Conservation (phyloP, 2,329 filamentous ascomycete genomes). For the Neonectria magnoliae region DNA sequence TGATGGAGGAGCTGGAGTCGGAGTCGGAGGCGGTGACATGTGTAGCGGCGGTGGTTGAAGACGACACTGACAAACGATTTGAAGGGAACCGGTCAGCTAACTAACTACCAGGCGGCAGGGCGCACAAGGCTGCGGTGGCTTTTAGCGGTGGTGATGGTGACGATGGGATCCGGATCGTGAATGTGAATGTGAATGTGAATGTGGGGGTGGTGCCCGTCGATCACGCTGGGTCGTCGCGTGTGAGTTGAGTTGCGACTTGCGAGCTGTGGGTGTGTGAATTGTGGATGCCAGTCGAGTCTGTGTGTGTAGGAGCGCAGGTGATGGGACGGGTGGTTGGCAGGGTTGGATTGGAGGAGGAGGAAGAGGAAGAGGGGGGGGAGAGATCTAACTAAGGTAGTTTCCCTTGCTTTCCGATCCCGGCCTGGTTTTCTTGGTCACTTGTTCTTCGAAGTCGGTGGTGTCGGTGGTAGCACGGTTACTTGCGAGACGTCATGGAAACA, state of each 20-base stretch:
- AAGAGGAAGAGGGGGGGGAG: neutral
- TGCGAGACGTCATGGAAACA: neutral
- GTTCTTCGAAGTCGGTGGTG: too few relatives aligned
- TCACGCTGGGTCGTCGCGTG: conserved; percentile 22
- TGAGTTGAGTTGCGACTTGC: neutral
- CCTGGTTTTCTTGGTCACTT: neutral
- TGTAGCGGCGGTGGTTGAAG: conserved; percentile 9
- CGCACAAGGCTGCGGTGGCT: neutral
- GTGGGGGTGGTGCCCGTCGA: conserved; percentile 22
- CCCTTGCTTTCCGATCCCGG: conserved; percentile 2
- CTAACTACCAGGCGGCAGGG: neutral
- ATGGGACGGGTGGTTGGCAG: neutral
- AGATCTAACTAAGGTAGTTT: neutral
- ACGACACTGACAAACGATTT: neutral
- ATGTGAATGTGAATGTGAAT: neutral
- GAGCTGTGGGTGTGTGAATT: neutral
- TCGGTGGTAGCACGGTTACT: too few relatives aligned
- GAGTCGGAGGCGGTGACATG: conserved; percentile 2
- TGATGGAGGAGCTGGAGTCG: conserved; percentile 28
- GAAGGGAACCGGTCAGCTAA: too few relatives aligned
- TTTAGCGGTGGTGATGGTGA: neutral
- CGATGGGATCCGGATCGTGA: too few relatives aligned
- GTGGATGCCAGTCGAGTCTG: neutral
- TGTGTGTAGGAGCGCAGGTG: neutral
- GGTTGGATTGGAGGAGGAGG: neutral